Conservation (phyloP, 345 rosid species). For the Diplotaxis tenuifolia region DNA sequence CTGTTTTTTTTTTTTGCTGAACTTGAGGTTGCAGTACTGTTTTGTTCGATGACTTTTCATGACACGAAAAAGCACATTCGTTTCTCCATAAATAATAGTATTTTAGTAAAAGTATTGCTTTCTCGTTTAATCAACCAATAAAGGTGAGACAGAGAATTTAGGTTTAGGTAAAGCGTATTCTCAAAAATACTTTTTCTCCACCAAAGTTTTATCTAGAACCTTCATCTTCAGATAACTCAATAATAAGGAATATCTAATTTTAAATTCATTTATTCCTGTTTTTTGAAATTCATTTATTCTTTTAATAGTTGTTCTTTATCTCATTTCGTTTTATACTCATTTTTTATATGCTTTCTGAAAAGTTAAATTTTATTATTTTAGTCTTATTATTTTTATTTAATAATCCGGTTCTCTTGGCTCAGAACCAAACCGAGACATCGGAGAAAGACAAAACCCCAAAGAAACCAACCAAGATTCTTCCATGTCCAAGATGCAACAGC, state of each 20-base stretch:
- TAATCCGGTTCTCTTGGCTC: background rate
- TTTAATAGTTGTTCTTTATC: background rate
- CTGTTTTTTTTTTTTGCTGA: background rate
- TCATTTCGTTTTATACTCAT: background rate
- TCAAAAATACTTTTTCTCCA: constrained; percentile 15
- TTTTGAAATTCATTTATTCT: too few relatives aligned
- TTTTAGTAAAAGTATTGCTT: background rate
- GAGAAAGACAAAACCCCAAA: constrained; percentile 54
- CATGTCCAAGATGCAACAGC: constrained; percentile 86
- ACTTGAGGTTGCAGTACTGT: background rate
- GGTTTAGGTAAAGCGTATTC: constrained; percentile 11
- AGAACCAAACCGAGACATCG: constrained; percentile 22
- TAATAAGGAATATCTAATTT: background rate
- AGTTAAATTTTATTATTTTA: background rate
- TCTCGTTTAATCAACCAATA: background rate
- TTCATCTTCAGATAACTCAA: constrained; percentile 9
- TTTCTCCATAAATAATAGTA: constrained; percentile 5
- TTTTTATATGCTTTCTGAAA: background rate
- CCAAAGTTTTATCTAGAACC: constrained; percentile 17
- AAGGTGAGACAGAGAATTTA: constrained; percentile 12
- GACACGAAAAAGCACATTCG: constrained; percentile 20
- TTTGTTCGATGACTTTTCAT: constrained; percentile 25
- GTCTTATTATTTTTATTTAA: background rate
- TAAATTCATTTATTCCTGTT: background rate
- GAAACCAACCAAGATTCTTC: constrained; percentile 85